A percentile compares a stretch with the other conserved stretches of the same genome.
phyloP scores from a whole-genome alignment of 345 rosid species.

The Hevea brasiliensis region DNA sequence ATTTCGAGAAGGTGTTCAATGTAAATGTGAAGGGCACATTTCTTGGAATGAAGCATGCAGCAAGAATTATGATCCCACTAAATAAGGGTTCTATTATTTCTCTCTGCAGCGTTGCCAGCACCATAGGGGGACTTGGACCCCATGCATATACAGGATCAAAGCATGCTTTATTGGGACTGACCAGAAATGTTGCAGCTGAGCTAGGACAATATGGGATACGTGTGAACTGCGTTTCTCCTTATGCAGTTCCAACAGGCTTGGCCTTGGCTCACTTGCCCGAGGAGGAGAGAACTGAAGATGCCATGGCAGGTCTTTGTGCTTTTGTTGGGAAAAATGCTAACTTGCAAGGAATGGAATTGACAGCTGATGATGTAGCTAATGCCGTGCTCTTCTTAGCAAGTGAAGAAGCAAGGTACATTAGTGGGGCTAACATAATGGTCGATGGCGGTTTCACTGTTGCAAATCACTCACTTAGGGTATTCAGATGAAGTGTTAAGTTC shows the following conservation, averaged over 20 bases:
- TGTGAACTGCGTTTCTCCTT: conserved; percentile 92
- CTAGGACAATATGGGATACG: conserved; percentile 88
- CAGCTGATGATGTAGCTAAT: conserved; percentile 69
- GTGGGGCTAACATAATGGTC: conserved; percentile 81
- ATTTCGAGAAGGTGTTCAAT: conserved; percentile 67
- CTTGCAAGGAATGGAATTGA: conserved; percentile 75
- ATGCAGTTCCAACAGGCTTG: conserved; percentile 59
- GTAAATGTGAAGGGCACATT: conserved; percentile 83
- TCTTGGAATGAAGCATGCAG: conserved; percentile 88
- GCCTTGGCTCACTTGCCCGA: conserved; percentile 71
- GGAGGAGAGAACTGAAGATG: conserved; percentile 74
- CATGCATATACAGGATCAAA: conserved; percentile 83
- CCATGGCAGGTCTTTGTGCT: conserved; percentile 45
- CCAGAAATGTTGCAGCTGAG: conserved; percentile 81
- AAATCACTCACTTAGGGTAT: conserved; percentile 62
- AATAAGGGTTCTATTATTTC: conserved; percentile 65
- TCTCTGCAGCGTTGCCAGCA: conserved; percentile 56
- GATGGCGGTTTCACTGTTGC: conserved; percentile 82
- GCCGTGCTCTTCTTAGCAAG: conserved; percentile 81
- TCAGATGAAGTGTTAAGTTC: conserved; percentile 45
- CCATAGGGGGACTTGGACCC: conserved; percentile 69
- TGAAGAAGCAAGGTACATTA: conserved; percentile 79
- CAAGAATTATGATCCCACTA: conserved; percentile 71
- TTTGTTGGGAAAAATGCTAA: conserved; percentile 59
- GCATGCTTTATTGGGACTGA: conserved; percentile 81